phyloP scores from a whole-genome alignment of 768 basidiomycete species.

The Podaxis sp. region DNA sequence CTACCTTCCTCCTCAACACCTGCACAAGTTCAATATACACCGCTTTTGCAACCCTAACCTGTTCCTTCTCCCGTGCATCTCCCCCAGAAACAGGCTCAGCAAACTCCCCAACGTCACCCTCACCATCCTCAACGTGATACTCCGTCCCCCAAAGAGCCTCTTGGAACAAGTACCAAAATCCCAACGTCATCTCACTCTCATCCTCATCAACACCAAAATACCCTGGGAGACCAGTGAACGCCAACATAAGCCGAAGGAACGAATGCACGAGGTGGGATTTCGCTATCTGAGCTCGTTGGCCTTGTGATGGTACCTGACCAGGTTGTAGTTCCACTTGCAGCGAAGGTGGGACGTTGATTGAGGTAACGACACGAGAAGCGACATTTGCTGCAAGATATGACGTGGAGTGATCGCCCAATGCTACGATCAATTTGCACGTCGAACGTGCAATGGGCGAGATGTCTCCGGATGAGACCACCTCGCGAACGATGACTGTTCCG shows the following conservation, averaged over 20 bases:
- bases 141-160: conserved; percentile 79
- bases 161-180: conserved; percentile 90
- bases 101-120: conserved; percentile 33
- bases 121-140: conserved; percentile 37
- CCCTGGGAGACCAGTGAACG: conserved; percentile 71
- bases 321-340: conserved; percentile 16
- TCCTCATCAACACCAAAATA: conserved; percentile 84
- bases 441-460: conserved; percentile 63
- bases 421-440: conserved; percentile 76
- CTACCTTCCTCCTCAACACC: conserved; percentile 69
- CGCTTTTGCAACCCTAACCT: conserved; percentile 60
- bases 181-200: conserved; percentile 82
- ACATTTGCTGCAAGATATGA: conserved; percentile 73
- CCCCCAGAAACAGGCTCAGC: conserved; percentile 20
- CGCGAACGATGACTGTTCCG: conserved; percentile 47
- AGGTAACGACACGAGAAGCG: conserved; percentile 31
- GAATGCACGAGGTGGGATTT: conserved; percentile 59
- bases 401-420: conserved; percentile 85
- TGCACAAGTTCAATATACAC: conserved; percentile 80
- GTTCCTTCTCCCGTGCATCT: conserved; percentile 26
- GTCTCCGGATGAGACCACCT: conserved; percentile 33
- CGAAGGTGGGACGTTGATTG: conserved; percentile 5
- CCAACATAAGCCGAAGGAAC: conserved; percentile 68
- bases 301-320: conserved; percentile 29
- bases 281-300: conserved; percentile 29